A percentile compares a stretch with the other conserved stretches of the same genome.
Conservation (phyloP, 805 yeast species). For the Suhomyces xylopsoci region DNA sequence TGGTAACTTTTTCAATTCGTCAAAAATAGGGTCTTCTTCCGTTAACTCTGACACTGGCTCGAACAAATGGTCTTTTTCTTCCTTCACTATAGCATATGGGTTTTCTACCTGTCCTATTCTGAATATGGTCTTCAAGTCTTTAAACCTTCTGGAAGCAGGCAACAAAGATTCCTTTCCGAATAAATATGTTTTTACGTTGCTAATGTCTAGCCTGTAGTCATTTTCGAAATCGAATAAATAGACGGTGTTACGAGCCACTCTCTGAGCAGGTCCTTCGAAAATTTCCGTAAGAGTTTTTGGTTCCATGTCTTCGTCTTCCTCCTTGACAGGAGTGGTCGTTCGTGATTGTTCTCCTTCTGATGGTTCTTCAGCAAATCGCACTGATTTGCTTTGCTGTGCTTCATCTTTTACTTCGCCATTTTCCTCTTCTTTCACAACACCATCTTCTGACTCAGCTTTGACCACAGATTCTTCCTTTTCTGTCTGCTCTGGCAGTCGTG, state of each 20-base stretch:
- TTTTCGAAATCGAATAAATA: slow-evolving; percentile 50
- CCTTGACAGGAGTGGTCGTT: neutral
- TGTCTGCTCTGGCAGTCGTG: neutral
- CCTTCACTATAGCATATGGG: slow-evolving; percentile 33
- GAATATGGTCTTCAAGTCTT: slow-evolving; percentile 51
- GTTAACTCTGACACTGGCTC: slow-evolving; percentile 31
- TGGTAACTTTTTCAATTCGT: slow-evolving; percentile 49
- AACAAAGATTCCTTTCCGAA: slow-evolving; percentile 59
- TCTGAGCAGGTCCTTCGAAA: slow-evolving; percentile 69
- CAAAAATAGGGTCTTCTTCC: slow-evolving; percentile 39
- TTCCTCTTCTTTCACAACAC: slow-evolving; percentile 10
- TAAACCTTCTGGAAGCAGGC: slow-evolving; percentile 52
- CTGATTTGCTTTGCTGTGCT: slow-evolving; percentile 1
- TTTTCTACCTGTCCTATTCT: slow-evolving; percentile 39
- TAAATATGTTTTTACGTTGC: slow-evolving; percentile 34
- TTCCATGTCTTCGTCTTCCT: neutral
- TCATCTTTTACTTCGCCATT: slow-evolving; percentile 6
- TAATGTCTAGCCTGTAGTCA: slow-evolving; percentile 25
- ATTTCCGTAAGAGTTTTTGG: slow-evolving; percentile 2
- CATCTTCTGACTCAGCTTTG: neutral
- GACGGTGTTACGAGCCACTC: slow-evolving; percentile 53
- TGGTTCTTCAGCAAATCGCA: slow-evolving; percentile 4
- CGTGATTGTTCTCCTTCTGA: neutral
- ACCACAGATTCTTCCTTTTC: neutral
- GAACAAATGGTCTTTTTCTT: slow-evolving; percentile 33